Evolutionary conservation across 306 rosid genomes (phyloP).

Genomic region (Malus sylvestris): DNA sequence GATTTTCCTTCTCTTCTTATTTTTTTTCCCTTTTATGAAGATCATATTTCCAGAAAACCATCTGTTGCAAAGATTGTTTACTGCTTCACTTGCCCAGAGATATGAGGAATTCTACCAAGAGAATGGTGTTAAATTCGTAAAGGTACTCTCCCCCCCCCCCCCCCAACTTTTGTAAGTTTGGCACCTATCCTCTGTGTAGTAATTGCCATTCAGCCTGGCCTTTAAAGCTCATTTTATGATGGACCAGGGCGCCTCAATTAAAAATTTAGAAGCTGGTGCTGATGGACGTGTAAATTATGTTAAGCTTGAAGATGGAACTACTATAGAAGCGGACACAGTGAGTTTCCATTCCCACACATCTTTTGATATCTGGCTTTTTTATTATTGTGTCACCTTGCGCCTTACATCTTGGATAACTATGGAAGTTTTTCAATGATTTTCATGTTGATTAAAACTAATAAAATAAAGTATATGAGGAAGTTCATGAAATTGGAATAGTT

Average conservation of each 20-base stretch:
- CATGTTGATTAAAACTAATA: not conserved
- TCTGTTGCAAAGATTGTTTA: slow-evolving; percentile 75
- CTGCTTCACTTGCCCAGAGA: slow-evolving; percentile 81
- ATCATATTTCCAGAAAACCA: slow-evolving; percentile 78
- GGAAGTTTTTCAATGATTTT: not conserved
- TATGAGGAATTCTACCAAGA: slow-evolving; percentile 81
- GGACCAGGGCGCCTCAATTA: slow-evolving; percentile 65
- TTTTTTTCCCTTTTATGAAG: slow-evolving; percentile 25
- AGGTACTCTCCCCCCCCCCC: slow-evolving; percentile 26
- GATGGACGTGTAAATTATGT: slow-evolving; percentile 59
- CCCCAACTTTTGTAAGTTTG: not conserved
- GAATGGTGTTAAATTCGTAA: slow-evolving; percentile 78
- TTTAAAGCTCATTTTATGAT: slow-evolving; percentile 22
- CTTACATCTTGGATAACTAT: not conserved
- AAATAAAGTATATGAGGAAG: not conserved
- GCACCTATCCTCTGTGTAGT: not conserved
- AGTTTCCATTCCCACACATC: not conserved
- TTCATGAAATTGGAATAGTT: slow-evolving; percentile 1
- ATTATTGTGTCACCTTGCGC: slow-evolving; percentile 3
- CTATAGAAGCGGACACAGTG: slow-evolving; percentile 80
- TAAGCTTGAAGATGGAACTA: slow-evolving; percentile 78
- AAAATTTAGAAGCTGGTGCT: slow-evolving; percentile 70
- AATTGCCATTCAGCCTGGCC: not conserved
- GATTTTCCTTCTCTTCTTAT: not conserved
- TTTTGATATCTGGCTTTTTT: not conserved